Percentiles rank a stretch among this genome's conserved stretches.
phyloP scores from a whole-genome alignment of 2,329 filamentous ascomycete genomes.

The Sporothrix schenckii region DNA sequence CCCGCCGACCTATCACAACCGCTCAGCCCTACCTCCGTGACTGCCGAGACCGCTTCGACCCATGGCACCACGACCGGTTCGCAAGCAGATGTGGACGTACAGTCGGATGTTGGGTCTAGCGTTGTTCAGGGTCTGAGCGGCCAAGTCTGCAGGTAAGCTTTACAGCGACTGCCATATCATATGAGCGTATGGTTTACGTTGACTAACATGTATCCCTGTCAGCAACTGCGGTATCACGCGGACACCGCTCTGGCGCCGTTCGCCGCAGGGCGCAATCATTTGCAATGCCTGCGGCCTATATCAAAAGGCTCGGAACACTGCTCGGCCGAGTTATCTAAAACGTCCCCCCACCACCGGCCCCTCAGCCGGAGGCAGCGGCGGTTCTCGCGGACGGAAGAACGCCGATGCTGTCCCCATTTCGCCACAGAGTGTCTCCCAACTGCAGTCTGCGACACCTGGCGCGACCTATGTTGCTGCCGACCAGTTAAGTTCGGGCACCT shows the following conservation, averaged over 20 bases:
- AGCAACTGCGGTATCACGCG: conserved; percentile 95
- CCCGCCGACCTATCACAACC: conserved; percentile 31
- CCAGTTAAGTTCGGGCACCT: conserved; percentile 78
- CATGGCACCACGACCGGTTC: conserved; percentile 10
- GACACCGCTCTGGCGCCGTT: conserved; percentile 92
- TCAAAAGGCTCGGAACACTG: conserved; percentile 87
- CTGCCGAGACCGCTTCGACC: conserved; percentile 25
- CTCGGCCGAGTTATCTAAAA: conserved; percentile 87
- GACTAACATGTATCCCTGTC: not conserved
- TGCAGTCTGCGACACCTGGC: conserved; percentile 48
- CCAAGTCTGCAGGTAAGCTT: conserved; percentile 69
- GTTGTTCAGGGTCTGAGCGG: conserved; percentile 52
- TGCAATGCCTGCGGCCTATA: conserved; percentile 98
- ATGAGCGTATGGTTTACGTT: not conserved
- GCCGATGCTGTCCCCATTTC: conserved; percentile 46
- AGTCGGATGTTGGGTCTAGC: conserved; percentile 33
- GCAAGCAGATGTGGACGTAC: conserved; percentile 34
- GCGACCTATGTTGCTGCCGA: conserved; percentile 79
- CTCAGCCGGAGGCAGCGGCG: conserved; percentile 38
- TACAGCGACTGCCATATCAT: not conserved
- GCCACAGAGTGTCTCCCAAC: conserved; percentile 47
- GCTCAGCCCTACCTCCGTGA: conserved; percentile 35
- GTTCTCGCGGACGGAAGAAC: conserved; percentile 46
- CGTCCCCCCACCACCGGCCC: conserved; percentile 63
- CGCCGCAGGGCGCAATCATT: conserved; percentile 89